Evolutionary conservation across 768 basidiomycete species (phyloP).

Genomic region (Botryobasidium botryosum): DNA sequence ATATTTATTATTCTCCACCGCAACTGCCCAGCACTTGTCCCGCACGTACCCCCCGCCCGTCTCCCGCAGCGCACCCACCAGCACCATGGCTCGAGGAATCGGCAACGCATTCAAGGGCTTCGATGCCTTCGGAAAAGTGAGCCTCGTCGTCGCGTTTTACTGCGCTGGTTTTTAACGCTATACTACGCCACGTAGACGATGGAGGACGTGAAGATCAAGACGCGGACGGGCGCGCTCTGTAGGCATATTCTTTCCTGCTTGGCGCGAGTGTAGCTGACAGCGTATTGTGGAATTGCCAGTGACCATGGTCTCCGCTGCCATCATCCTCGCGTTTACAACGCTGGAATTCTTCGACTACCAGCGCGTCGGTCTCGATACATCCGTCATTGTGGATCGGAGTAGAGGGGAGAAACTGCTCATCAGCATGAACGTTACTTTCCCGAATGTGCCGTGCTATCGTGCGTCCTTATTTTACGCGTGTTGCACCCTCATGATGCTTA

Average conservation of each 20-base stretch:
- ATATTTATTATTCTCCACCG: no score
- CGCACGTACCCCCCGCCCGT: no score
- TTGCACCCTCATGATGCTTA: background rate
- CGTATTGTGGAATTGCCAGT: conserved; percentile 31
- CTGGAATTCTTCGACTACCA: conserved; percentile 97
- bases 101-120: conserved; percentile 54
- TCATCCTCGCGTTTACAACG: conserved; percentile 79
- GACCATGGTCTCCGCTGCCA: conserved; percentile 77
- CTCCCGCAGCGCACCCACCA: no score
- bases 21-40: no score
- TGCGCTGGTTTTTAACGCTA: background rate
- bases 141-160: conserved; percentile 10
- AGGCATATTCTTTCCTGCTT: conserved; percentile 19
- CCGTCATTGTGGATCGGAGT: conserved; percentile 85
- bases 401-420: conserved; percentile 90
- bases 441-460: conserved; percentile 95
- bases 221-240: conserved; percentile 84
- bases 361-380: conserved; percentile 69
- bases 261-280: conserved; percentile 7
- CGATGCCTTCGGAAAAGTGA: conserved; percentile 98
- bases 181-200: conserved; percentile 48
- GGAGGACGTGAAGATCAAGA: conserved; percentile 99
- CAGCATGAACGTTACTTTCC: conserved; percentile 85
- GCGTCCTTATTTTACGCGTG: conserved; percentile 22
- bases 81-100: conserved; percentile 22